phyloP scores from a whole-genome alignment of 2,329 filamentous ascomycete genomes.

The Neonectria magnoliae region DNA sequence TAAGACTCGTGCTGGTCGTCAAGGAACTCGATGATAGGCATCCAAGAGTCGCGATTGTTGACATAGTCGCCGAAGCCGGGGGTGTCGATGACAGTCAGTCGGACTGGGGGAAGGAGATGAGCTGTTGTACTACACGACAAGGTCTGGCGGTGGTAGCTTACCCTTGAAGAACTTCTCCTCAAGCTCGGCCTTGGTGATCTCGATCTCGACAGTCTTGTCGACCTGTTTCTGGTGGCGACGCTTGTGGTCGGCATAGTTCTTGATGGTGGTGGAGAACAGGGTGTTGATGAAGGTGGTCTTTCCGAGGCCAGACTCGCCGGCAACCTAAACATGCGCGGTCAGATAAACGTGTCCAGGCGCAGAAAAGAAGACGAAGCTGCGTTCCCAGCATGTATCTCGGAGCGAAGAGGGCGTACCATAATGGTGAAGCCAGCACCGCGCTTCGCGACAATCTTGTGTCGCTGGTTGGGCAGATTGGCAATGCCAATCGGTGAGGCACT shows the following conservation, averaged over 20 bases:
- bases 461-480: slow-evolving; percentile 78
- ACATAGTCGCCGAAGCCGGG: slow-evolving; percentile 99
- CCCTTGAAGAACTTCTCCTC: slow-evolving; percentile 99
- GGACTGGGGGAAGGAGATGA: slow-evolving; percentile 68
- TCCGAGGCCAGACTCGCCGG: slow-evolving; percentile 96
- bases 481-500: slow-evolving; percentile 77
- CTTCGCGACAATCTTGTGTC: slow-evolving; percentile 79
- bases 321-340: slow-evolving; percentile 70
- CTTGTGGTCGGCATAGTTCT: slow-evolving; percentile 99
- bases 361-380: slow-evolving; percentile 4
- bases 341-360: slow-evolving; percentile 25
- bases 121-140: slow-evolving; percentile 17
- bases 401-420: slow-evolving; percentile 73
- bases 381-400: neutral
- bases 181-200: slow-evolving; percentile 99
- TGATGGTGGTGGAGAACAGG: slow-evolving; percentile 99
- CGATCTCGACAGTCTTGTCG: slow-evolving; percentile 99
- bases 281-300: slow-evolving; percentile 99
- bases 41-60: slow-evolving; percentile 99
- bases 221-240: slow-evolving; percentile 99
- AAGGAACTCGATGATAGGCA: slow-evolving; percentile 99
- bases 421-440: slow-evolving; percentile 98
- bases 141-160: slow-evolving; percentile 52
- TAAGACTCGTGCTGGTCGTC: slow-evolving; percentile 99
- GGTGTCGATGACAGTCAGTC: slow-evolving; percentile 98